Evolutionary conservation across 306 rosid genomes (phyloP).

Genomic region (Castanea crenata): DNA sequence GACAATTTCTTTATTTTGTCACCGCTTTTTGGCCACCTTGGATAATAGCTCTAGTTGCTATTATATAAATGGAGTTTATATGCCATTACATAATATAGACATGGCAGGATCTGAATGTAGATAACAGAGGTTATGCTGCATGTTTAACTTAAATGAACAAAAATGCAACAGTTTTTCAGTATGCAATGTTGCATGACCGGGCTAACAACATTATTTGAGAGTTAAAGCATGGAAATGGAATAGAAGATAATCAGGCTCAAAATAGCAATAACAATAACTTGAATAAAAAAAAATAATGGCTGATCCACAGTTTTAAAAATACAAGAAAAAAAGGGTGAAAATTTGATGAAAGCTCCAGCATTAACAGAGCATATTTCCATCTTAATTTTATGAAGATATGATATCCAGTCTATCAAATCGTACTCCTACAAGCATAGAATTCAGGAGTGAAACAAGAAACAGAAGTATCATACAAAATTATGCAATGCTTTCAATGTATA

Average conservation of each 20-base stretch:
- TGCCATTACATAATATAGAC: background rate
- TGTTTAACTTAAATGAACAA: background rate
- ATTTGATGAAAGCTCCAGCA: no score
- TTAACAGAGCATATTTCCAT: no score
- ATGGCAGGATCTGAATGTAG: background rate
- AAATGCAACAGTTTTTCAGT: background rate
- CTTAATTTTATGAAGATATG: no score
- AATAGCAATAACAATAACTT: background rate
- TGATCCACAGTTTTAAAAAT: background rate
- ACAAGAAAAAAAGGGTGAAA: no score
- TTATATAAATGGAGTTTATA: background rate
- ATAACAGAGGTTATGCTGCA: background rate
- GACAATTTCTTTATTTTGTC: background rate
- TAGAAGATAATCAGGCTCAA: background rate
- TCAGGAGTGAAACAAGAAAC: background rate
- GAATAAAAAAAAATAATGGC: background rate
- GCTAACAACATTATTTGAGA: background rate
- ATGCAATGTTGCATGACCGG: background rate
- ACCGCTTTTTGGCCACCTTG: background rate
- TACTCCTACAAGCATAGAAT: background rate
- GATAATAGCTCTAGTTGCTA: background rate
- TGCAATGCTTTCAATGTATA: background rate
- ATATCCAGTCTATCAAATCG: no score
- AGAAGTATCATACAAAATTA: background rate
- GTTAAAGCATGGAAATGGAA: background rate